These are phyloP conservation scores for Flagelloscypha sp. DNA, from an alignment of 768 basidiomycete genomes.

Conservation along the genomic window DNA sequence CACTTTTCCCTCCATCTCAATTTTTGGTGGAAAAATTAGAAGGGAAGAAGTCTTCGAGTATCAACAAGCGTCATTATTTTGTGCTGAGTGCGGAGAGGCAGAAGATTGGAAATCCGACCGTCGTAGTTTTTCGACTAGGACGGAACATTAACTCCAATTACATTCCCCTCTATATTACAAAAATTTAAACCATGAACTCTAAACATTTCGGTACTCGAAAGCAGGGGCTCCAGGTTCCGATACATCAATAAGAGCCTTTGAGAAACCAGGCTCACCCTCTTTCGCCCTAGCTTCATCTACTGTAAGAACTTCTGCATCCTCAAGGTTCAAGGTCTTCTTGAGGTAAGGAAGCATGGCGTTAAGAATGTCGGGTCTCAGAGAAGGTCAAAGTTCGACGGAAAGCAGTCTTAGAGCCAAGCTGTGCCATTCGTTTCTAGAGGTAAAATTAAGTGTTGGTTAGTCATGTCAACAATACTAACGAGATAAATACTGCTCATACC, in stretches of 20 bases:
- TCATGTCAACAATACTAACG: constrained; percentile 4
- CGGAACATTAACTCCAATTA: no score
- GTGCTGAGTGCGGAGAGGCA: no score
- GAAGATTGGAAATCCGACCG: no score
- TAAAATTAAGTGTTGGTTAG: constrained; percentile 4
- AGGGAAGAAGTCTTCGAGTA: no score
- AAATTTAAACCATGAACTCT: constrained; percentile 8
- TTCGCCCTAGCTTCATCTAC: constrained; percentile 60
- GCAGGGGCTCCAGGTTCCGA: constrained; percentile 85
- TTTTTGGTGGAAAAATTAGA: no score
- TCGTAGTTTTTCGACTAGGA: no score
- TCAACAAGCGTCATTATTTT: no score
- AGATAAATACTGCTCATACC: constrained; percentile 34
- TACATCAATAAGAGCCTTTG: constrained; percentile 62
- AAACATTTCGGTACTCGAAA: constrained; percentile 81
- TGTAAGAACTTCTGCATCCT: constrained; percentile 60
- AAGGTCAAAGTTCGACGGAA: constrained; percentile 81
- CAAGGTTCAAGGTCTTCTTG: constrained; percentile 63
- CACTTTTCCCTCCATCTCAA: no score
- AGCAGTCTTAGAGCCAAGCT: constrained; percentile 65
- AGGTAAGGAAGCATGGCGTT: constrained; percentile 69
- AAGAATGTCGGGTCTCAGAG: constrained; percentile 70
- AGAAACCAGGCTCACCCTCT: constrained; percentile 49
- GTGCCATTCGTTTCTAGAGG: constrained; percentile 68
- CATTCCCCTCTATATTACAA: no score